These are phyloP conservation scores for Fragilaria radians DNA, from an alignment of 108 stramenopile genomes.

Conservation along the genomic window DNA sequence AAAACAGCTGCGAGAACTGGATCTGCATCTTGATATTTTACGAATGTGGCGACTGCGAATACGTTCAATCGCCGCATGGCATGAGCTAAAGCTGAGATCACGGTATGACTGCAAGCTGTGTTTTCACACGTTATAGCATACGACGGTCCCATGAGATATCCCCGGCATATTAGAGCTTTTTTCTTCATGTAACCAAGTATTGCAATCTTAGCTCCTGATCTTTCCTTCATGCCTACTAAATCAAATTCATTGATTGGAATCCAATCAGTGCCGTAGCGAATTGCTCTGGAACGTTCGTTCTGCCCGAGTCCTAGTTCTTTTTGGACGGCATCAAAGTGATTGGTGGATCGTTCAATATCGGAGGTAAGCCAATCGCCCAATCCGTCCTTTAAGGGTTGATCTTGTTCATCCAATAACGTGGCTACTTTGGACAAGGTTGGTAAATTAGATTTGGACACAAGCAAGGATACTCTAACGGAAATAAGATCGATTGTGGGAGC, in stretches of 20 bases:
- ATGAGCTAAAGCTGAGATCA: slow-evolving; percentile 61
- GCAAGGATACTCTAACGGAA: slow-evolving; percentile 31
- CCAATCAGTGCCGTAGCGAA: slow-evolving; percentile 62
- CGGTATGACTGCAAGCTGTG: slow-evolving; percentile 45
- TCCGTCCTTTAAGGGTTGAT: slow-evolving; percentile 23
- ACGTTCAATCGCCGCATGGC: slow-evolving; percentile 42
- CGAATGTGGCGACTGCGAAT: slow-evolving; percentile 65
- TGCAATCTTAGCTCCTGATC: slow-evolving; percentile 35
- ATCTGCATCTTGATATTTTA: slow-evolving; percentile 56
- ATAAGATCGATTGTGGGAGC: slow-evolving; percentile 50
- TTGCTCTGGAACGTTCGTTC: slow-evolving; percentile 36
- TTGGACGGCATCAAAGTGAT: slow-evolving; percentile 43
- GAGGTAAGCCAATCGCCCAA: slow-evolving; percentile 41
- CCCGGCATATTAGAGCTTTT: slow-evolving; percentile 23
- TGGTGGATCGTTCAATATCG: slow-evolving; percentile 21
- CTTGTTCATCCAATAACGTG: slow-evolving; percentile 30
- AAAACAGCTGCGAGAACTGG: slow-evolving; percentile 64
- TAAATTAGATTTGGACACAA: slow-evolving; percentile 29
- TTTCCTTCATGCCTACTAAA: slow-evolving; percentile 47
- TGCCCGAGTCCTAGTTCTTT: slow-evolving; percentile 19
- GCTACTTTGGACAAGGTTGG: slow-evolving; percentile 39
- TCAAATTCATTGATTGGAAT: slow-evolving; percentile 68
- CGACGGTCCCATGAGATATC: slow-evolving; percentile 49
- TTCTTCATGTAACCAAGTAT: slow-evolving; percentile 62
- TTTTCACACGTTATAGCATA: slow-evolving; percentile 58